These are phyloP conservation scores for Mycena alexandri DNA, from an alignment of 768 basidiomycete genomes.

Conservation along the genomic window DNA sequence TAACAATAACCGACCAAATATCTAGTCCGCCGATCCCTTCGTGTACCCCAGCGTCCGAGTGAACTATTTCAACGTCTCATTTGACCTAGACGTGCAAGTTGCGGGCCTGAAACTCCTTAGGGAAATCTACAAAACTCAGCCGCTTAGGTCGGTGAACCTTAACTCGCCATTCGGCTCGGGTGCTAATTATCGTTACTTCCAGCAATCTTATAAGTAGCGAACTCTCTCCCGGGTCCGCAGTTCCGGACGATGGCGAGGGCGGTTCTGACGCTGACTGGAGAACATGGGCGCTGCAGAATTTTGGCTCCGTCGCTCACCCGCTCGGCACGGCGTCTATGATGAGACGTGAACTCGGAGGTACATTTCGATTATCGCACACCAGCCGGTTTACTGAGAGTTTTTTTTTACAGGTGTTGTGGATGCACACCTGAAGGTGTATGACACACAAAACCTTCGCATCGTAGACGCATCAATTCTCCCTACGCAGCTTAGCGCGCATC, in stretches of 20 bases:
- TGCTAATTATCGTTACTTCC: not conserved
- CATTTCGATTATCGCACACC: conserved; percentile 18
- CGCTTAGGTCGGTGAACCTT: conserved; percentile 50
- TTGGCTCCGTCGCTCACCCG: conserved; percentile 59
- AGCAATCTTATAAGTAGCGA: conserved; percentile 57
- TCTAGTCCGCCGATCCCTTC: conserved; percentile 61
- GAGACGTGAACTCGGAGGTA: conserved; percentile 53
- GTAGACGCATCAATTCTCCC: conserved; percentile 65
- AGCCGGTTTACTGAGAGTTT: conserved; percentile 3
- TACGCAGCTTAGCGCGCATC: conserved; percentile 59
- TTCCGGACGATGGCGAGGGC: conserved; percentile 56
- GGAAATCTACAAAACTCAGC: conserved; percentile 54
- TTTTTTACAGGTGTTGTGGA: conserved; percentile 58
- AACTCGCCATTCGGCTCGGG: not conserved
- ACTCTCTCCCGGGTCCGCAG: conserved; percentile 53
- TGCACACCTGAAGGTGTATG: conserved; percentile 59
- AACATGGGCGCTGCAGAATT: conserved; percentile 56
- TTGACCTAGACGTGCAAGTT: conserved; percentile 63
- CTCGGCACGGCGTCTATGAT: conserved; percentile 59
- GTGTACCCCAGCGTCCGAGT: conserved; percentile 59
- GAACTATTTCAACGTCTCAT: conserved; percentile 64
- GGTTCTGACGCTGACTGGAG: conserved; percentile 60
- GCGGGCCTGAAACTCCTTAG: conserved; percentile 59
- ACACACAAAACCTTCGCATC: conserved; percentile 62
- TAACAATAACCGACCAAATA: not conserved